Percentiles rank a stretch among this genome's conserved stretches.
Evolutionary conservation across 2,329 filamentous ascomycete species (phyloP).

Genomic region (Cladosporium colombiae): DNA sequence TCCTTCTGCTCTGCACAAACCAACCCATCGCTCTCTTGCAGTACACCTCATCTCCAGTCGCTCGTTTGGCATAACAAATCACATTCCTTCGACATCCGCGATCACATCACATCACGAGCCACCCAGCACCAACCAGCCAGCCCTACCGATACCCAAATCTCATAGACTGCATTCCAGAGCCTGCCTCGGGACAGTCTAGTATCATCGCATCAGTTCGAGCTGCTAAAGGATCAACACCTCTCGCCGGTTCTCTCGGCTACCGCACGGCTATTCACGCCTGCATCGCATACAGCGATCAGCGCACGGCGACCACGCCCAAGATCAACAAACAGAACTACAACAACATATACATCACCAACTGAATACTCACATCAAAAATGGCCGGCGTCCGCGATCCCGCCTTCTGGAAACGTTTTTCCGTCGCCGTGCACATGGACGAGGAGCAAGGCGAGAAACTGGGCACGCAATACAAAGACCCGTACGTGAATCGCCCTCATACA

Average conservation of each 20-base stretch:
- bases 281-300: background rate
- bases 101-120: background rate
- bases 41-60: background rate
- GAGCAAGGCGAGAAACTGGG: constrained; percentile 32
- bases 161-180: constrained; percentile 22
- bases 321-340: background rate
- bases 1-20: background rate
- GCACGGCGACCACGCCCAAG: background rate
- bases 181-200: background rate
- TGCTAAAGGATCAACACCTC: background rate
- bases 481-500: background rate
- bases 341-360: background rate
- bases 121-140: constrained; percentile 1
- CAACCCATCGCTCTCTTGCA: constrained; percentile 10
- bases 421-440: constrained; percentile 59
- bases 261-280: background rate
- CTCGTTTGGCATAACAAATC: constrained; percentile 7
- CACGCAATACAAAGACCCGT: constrained; percentile 16
- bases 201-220: constrained; percentile 1
- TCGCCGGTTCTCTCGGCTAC: background rate
- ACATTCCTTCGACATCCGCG: constrained; percentile 15
- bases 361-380: constrained; percentile 38
- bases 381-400: constrained; percentile 56
- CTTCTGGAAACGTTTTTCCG: constrained; percentile 63
- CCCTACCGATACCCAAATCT: constrained; percentile 7